phyloP scores from a whole-genome alignment of 176 grass and related monocot species.

The Calamus simplicifolius region DNA sequence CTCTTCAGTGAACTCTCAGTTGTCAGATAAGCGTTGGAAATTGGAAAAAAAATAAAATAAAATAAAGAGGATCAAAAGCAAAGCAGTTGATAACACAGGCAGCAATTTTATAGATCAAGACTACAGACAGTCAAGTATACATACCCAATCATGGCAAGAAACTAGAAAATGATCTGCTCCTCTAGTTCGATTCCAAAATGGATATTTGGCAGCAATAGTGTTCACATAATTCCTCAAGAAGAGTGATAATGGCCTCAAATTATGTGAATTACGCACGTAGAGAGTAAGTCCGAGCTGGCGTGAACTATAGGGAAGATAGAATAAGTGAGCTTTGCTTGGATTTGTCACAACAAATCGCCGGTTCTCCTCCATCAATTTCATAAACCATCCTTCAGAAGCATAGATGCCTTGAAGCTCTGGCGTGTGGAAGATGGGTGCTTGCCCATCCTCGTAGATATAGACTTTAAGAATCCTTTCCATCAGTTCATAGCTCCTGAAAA shows the following conservation, averaged over 20 bases:
- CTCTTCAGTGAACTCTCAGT: too few species aligned
- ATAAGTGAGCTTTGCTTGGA: constrained; percentile 57
- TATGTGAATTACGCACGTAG: constrained; percentile 73
- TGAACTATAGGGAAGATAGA: constrained; percentile 77
- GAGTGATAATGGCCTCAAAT: constrained; percentile 44
- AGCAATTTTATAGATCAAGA: background rate
- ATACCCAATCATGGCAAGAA: constrained; percentile 97
- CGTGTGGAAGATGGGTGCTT: constrained; percentile 70
- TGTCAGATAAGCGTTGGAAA: too few species aligned
- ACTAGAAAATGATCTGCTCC: constrained; percentile 89
- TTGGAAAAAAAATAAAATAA: too few species aligned
- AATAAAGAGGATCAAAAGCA: too few species aligned
- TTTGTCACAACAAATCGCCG: constrained; percentile 58
- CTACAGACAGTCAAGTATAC: background rate
- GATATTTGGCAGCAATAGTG: constrained; percentile 64
- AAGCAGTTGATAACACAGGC: too few species aligned
- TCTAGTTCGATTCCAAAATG: constrained; percentile 79
- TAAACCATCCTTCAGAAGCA: constrained; percentile 93
- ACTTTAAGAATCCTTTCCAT: constrained; percentile 82
- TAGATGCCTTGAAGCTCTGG: constrained; percentile 79
- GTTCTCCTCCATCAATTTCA: constrained; percentile 75
- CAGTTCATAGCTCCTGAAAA: constrained; percentile 83
- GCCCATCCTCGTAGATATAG: constrained; percentile 79
- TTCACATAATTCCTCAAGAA: constrained; percentile 76
- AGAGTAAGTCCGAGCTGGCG: constrained; percentile 54